Evolutionary conservation across 2,329 filamentous ascomycete species (phyloP), one percentile per base, ranked within the genome.

Genomic region (Pseudophaeomoniella oleicola): DNA sequence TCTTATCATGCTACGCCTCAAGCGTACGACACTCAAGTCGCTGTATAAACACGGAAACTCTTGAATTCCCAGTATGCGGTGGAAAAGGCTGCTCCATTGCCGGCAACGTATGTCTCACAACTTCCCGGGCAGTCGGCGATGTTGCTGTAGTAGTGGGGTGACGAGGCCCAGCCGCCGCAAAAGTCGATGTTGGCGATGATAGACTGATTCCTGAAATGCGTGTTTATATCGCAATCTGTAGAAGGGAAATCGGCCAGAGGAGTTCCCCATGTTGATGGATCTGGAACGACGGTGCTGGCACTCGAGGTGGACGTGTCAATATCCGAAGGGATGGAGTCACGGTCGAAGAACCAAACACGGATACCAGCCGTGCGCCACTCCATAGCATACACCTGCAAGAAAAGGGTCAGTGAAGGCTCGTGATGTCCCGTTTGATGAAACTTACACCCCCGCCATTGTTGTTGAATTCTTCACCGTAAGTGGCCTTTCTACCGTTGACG

Each of bases 11-110:
- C n/a, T n/a, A n/a, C n/a, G n/a, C n/a, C n/a, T n/a, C n/a, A n/a
- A n/a, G n/a, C n/a, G n/a, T n/a, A n/a, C n/a, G n/a, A n/a, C 37
- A 35, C 30, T 19, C 16, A 52, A 43, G 33, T 54, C 51, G 17
- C 53, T 38, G 67, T 59, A 51, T 66, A 84, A 11, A 83, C 69
- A 57, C 72, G 75, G 51, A 85, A 61, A 27, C 66, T 72, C 51
- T 78, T 78, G 57, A 92, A 69, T 40, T 73, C 59, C 81, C 83
- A 92, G 60, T 77, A 88, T 2, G 80, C 72, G 15, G 85, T 67
- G 19, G 58, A 53, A 54, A 87, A 88, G n/a, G 65, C 78, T 9
- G 55, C 49, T 0, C 82, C 78, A 54, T 84, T 79, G 42, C 66
- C 59, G 34, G 64, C 63, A n/a, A 90, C 83, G 53, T 74, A 90